Evolutionary conservation across 257 asterid species (phyloP).

Genomic region (Solanum chilense): DNA sequence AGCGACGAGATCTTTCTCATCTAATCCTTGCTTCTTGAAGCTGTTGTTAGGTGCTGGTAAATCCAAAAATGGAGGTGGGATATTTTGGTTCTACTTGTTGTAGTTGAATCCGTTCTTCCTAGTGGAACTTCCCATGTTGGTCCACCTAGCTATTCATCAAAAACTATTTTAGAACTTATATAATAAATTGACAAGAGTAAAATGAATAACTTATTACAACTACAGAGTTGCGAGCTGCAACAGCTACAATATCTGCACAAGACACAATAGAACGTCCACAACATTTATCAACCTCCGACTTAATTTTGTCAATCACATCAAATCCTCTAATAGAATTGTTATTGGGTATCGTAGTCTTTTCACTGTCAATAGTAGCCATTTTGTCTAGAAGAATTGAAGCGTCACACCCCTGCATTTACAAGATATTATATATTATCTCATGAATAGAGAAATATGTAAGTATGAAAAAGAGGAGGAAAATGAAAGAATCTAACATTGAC

Average conservation of each 20-base stretch:
- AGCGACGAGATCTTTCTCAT: background rate
- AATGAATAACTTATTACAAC: too few relatives aligned
- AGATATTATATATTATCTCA: too few relatives aligned
- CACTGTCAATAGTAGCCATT: conserved; percentile 20
- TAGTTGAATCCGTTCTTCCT: conserved; percentile 19
- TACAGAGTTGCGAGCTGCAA: conserved; percentile 42
- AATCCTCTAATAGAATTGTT: conserved; percentile 33
- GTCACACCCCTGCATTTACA: conserved; percentile 33
- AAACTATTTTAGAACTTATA: too few relatives aligned
- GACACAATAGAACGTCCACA: conserved; percentile 32
- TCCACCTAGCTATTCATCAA: too few relatives aligned
- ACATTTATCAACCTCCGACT: conserved; percentile 18
- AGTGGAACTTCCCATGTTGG: too few relatives aligned
- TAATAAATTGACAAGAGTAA: background rate
- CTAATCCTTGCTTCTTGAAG: conserved; percentile 26
- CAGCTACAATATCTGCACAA: conserved; percentile 47
- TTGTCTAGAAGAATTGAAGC: conserved; percentile 34
- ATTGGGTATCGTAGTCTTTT: conserved; percentile 4
- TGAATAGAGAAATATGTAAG: too few relatives aligned
- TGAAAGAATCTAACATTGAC: too few relatives aligned
- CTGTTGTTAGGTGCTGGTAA: conserved; percentile 11
- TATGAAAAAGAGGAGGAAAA: too few relatives aligned
- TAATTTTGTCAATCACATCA: conserved; percentile 40
- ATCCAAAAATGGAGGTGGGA: conserved; percentile 28
- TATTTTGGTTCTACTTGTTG: conserved; percentile 12